Conservation (phyloP, 805 yeast species). For the Middelhovenomyces tepae region DNA sequence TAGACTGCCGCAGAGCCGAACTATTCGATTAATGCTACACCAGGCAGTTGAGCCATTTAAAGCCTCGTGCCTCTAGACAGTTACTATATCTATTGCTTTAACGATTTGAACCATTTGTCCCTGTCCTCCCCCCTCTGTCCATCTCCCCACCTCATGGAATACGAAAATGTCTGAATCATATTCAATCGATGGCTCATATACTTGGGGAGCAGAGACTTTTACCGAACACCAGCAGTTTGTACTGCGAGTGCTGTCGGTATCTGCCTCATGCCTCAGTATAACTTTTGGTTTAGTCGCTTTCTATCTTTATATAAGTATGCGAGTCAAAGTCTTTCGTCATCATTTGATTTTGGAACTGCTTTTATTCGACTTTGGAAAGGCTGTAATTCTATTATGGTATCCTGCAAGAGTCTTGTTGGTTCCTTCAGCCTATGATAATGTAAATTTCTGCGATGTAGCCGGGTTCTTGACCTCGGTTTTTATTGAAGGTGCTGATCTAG, state of each 20-base stretch:
- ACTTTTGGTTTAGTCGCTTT: slow-evolving; percentile 50
- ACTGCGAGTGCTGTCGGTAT: slow-evolving; percentile 37
- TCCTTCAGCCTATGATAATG: slow-evolving; percentile 37
- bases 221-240: slow-evolving; percentile 15
- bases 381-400: slow-evolving; percentile 55
- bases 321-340: slow-evolving; percentile 21
- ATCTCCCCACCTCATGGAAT: too few species aligned
- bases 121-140: too few species aligned
- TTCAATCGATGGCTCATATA: slow-evolving; percentile 11
- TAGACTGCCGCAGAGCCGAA: too few species aligned
- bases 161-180: too few species aligned
- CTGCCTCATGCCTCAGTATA: slow-evolving; percentile 43
- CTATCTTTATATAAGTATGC: slow-evolving; percentile 37
- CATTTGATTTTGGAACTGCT: slow-evolving; percentile 61
- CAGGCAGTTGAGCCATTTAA: too few species aligned
- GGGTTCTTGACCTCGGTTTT: slow-evolving; percentile 78
- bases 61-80: too few species aligned
- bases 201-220: slow-evolving; percentile 12
- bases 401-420: slow-evolving; percentile 49
- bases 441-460: slow-evolving; percentile 49
- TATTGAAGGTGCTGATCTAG: slow-evolving; percentile 80
- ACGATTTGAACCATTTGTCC: too few species aligned
- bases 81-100: too few species aligned
- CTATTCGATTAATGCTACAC: too few species aligned
- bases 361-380: slow-evolving; percentile 69